Conservation (phyloP, 2,329 filamentous ascomycete genomes). For the Nigrograna mackinnonii region DNA sequence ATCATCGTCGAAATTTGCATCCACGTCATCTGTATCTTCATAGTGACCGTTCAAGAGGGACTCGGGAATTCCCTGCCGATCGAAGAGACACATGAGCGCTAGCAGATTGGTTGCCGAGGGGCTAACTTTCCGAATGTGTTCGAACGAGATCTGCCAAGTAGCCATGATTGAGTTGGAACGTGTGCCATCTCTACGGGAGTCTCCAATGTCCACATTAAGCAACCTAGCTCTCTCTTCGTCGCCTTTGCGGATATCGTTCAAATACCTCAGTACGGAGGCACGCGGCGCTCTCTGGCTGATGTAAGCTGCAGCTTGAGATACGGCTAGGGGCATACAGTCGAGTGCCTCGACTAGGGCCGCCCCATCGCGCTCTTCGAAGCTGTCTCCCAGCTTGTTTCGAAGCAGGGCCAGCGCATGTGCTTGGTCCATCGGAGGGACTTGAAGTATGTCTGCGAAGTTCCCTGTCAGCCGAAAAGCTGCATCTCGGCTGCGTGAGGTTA, state of each 20-base stretch:
- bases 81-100: conserved; percentile 50
- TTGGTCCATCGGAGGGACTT: conserved; percentile 16
- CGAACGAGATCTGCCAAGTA: conserved; percentile 39
- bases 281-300: conserved; percentile 17
- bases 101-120: conserved; percentile 43
- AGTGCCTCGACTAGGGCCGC: conserved; percentile 14
- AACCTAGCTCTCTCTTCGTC: conserved; percentile 23
- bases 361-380: not conserved
- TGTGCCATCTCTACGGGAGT: conserved; percentile 28
- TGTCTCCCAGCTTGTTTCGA: conserved; percentile 8
- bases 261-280: conserved; percentile 31
- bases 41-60: conserved; percentile 21
- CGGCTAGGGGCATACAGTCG: conserved; percentile 37
- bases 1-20: conserved; percentile 6
- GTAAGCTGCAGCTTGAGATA: conserved; percentile 34
- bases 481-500: conserved; percentile 16
- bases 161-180: conserved; percentile 37
- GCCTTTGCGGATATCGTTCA: conserved; percentile 40
- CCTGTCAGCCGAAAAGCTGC: conserved; percentile 21
- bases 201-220: conserved; percentile 11
- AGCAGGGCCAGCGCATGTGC: conserved; percentile 12
- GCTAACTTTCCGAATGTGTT: conserved; percentile 35
- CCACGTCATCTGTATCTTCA: not conserved
- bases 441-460: conserved; percentile 9
- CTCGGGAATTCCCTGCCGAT: conserved; percentile 44